Base-by-base conservation (phyloP, 306 rosid species). In the Vigna nakashimae region DNA sequence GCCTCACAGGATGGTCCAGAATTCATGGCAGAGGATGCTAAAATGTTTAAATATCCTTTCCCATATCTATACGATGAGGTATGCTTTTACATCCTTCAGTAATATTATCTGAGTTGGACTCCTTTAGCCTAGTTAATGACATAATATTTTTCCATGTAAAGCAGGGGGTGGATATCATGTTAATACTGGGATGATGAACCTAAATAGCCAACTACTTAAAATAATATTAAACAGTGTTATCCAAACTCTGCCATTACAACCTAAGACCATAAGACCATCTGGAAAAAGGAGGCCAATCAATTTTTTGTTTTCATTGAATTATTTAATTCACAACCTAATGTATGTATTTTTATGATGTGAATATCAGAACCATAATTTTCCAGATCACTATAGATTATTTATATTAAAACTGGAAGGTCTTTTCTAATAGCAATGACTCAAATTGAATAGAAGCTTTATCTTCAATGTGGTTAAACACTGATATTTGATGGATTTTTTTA, bases 51-150 rank as follows among this genome's bases (percentile, higher is more conserved):
- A 36, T 95, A 92, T 82, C 93, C 98, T 55, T 95, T 95, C 78
- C 98, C 98, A 38, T 95, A 95, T 84, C 82, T 92, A 24, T 91
- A 91, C 42, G 98, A 95, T 9, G 97, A 91, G 95, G 98, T 92
- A 77, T 63, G 55, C 52, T 18, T 59, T 69, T 51, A 22, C 38
- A 82, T 57, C 14, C 53, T 18, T 76, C 76, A 62, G 70, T 38
- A 2, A 20, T 60, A 62, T 69, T 76, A 0, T 56, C 42, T 34
- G 10, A 26, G 24, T 12, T 46, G 15, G 17, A 62, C 32, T 69
- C 71, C 66, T 62, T 66, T 66, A 60, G 34, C 22, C 20, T 81
- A 52, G 66, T 59, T 53, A 22, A 28, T 60, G 55, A 28, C 81
- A 51, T 68, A 65, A 59, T 52, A 16, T 16, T 22, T 46, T 65